Evolutionary conservation across 2,329 filamentous ascomycete species (phyloP), one percentile per base, ranked within the genome.

Genomic region (Gnomoniopsis smithogilvyi): DNA sequence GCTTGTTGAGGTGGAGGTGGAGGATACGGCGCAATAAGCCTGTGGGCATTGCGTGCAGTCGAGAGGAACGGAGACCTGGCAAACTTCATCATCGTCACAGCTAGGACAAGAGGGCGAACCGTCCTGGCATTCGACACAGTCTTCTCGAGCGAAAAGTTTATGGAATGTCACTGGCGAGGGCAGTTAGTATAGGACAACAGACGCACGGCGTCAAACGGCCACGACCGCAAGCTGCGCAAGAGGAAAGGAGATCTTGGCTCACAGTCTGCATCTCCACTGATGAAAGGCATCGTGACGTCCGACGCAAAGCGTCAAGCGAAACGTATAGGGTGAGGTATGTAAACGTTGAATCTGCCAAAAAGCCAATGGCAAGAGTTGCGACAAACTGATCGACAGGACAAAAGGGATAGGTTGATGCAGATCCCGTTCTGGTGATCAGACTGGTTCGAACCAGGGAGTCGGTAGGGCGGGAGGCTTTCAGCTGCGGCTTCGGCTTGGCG

Each of bases 11-110:
- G 63, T 66, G 45, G 66, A 43, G 17, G 58, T 59, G 21, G 59
- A 54, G 47, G 64, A 67, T 21, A 51, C 62, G 52, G 74, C 69
- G 67, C 84, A 84, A 61, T 80, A 68, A 17, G 78, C 77, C 56
- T 73, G 72, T 10, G 79, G 67, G 63, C 82, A 85, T 63, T 76
- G 70, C 2, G 66, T 71, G 67, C 81, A 84, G 49, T 72, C 74
- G 47, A 75, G 64, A 7, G 77, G 77, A 8, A 78, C 69, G 7
- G 76, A 78, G 57, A 77, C 77, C 59, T 75, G 72, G 64, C 82
- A 85, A 48, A 67, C 72, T 59, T 79, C 68, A 24, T 71, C 72
- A 1, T 69, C 58, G 11, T 65, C 64, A 64, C 82, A 85, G 3
- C 64, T 51, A 6, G 82, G 81, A 57, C 81, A 84, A 22, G 74